Evolutionary conservation across 306 rosid genomes (phyloP), one percentile per base, ranked within the genome.

Genomic region (Astragalus membranaceus): DNA sequence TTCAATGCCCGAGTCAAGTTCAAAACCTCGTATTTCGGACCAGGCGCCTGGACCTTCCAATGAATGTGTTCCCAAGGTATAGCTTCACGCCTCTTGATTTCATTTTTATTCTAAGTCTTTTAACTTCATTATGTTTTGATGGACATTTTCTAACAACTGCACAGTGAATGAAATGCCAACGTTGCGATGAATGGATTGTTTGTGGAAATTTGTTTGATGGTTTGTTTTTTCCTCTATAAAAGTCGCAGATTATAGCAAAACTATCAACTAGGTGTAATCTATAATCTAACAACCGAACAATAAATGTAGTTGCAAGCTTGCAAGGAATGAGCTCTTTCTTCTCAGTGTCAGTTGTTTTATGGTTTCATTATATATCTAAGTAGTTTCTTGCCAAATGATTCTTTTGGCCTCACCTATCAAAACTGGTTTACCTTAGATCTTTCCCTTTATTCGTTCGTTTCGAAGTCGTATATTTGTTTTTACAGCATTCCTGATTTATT

Each of bases 61-160:
- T 75, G 77, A 83, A 67, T 43, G 74, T 73, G 20, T 74, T 52
- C 92, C 97, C 55, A 94, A 94, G 98, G 98, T 94, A 84, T 64
- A 72, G 43, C 69, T 15, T 61, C 75, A 4, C 64, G 43, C 69
- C 23, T 61, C 75, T 1, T 69, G 7, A 49, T 55, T 43, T 33
- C 43, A n/a, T 46, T 74, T 57, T 65, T 23, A 41, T 46, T 37
- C 46, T 26, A 16, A 62, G 37, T 63, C 15, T 64, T 55, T 16
- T 63, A 62, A 35, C n/a, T 73, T 64, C 11, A 30, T 8, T 39
- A 8, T 12, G 23, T 37, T 37, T 55, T 47, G 68, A 10, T 63
- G 55, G 36, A 47, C 62, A 23, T 50, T 14, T 32, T 76, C 50
- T 76, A 69, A 16, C 70, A 60, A 51, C 14, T 30, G 76, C 37